A percentile compares a stretch with the other conserved stretches of the same genome.
phyloP scores from a whole-genome alignment of 306 rosid species.

The Sphenostylis stenocarpa region DNA sequence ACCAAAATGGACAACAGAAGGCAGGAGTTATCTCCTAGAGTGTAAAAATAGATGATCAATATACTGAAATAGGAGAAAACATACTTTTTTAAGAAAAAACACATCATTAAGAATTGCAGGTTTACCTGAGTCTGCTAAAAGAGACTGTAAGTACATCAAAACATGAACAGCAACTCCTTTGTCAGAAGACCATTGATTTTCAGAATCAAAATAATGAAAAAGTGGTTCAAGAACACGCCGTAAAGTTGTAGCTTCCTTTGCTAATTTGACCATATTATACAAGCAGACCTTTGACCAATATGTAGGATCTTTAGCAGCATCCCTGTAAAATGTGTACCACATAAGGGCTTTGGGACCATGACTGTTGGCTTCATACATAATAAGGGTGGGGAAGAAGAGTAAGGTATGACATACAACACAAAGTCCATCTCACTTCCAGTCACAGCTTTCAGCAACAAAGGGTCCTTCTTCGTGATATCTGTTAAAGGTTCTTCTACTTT shows the following conservation, averaged over 20 bases:
- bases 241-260: constrained; percentile 81
- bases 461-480: constrained; percentile 46
- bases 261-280: constrained; percentile 73
- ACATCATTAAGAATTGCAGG: constrained; percentile 19
- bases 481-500: constrained; percentile 41
- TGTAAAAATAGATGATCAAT: constrained; percentile 33
- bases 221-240: constrained; percentile 88
- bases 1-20: constrained; percentile 76
- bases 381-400: constrained; percentile 20
- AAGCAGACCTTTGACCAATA: constrained; percentile 93
- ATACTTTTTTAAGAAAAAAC: background rate
- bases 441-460: constrained; percentile 37
- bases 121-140: constrained; percentile 85
- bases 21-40: constrained; percentile 78
- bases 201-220: constrained; percentile 74
- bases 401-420: constrained; percentile 47
- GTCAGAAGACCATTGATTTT: constrained; percentile 79
- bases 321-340: constrained; percentile 51
- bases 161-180: constrained; percentile 67
- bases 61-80: constrained; percentile 6
- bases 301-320: constrained; percentile 61
- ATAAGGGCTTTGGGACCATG: constrained; percentile 23
- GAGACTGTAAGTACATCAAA: constrained; percentile 71
- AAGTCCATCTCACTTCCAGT: constrained; percentile 50
- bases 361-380: constrained; percentile 25